Conservation (phyloP, 2,329 filamentous ascomycete genomes). For the Cryphonectria japonica region DNA sequence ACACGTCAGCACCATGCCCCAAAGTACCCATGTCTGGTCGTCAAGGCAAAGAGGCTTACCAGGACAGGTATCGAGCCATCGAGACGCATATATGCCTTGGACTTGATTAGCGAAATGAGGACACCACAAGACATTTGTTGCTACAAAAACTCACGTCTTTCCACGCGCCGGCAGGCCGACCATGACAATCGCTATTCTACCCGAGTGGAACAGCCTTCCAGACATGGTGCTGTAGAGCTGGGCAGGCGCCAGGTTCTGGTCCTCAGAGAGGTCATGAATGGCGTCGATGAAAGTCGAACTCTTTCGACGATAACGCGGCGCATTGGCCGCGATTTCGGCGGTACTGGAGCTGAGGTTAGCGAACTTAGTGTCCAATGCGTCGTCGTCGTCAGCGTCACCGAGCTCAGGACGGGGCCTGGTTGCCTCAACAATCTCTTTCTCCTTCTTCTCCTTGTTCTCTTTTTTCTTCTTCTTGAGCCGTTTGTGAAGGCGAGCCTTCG, state of each 20-base stretch:
- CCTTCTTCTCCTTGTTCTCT: not conserved
- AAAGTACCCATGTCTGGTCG: not conserved
- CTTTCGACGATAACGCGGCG: constrained; percentile 85
- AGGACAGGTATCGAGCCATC: constrained; percentile 89
- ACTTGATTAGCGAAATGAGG: constrained; percentile 28
- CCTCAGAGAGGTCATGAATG: constrained; percentile 89
- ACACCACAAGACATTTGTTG: not conserved
- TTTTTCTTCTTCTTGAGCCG: not conserved
- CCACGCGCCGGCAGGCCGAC: constrained; percentile 93
- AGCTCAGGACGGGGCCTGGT: constrained; percentile 25
- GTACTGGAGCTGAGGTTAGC: constrained; percentile 61
- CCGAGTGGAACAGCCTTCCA: constrained; percentile 93
- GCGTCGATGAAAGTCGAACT: constrained; percentile 97
- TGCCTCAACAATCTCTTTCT: not conserved
- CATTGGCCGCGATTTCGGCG: constrained; percentile 88
- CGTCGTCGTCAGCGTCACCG: constrained; percentile 13
- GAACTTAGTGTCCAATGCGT: constrained; percentile 27
- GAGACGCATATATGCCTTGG: constrained; percentile 90
- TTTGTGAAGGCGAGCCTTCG: not conserved
- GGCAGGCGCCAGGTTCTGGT: constrained; percentile 82
- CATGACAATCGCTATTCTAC: constrained; percentile 95
- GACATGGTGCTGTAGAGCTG: constrained; percentile 99
- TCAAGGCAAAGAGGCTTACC: constrained; percentile 51
- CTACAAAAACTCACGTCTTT: constrained; percentile 72
- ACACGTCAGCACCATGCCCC: constrained; percentile 26